A percentile compares a stretch with the other conserved stretches of the same genome.
phyloP scores from a whole-genome alignment of 768 basidiomycete species.

The Suillus decipiens region DNA sequence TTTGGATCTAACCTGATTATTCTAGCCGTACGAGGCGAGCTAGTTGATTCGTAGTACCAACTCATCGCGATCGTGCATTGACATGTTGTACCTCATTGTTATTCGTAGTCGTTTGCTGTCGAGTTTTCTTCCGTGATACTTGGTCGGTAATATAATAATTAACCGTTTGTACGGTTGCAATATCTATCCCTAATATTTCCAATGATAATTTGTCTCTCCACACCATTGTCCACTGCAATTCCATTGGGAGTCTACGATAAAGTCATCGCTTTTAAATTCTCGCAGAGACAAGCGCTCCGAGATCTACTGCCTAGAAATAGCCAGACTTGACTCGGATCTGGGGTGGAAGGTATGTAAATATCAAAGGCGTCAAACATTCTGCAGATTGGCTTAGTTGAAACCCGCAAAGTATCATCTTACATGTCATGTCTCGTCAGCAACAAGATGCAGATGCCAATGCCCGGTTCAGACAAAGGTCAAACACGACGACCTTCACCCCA shows the following conservation, averaged over 20 bases:
- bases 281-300: neutral
- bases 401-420: neutral
- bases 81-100: neutral
- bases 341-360: slow-evolving; percentile 1
- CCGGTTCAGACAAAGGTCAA: slow-evolving; percentile 41
- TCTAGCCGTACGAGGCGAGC: neutral
- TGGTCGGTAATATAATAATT: neutral
- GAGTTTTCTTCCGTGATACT: neutral
- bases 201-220: slow-evolving; percentile 4
- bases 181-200: neutral
- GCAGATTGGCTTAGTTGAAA: neutral
- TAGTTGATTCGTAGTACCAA: neutral
- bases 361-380: neutral
- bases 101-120: neutral
- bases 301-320: neutral
- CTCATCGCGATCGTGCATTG: neutral
- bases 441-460: slow-evolving; percentile 32
- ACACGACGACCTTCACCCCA: slow-evolving; percentile 43
- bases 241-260: neutral
- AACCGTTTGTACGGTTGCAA: slow-evolving; percentile 1
- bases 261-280: neutral
- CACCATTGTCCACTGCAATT: too few relatives aligned
- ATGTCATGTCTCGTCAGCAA: slow-evolving; percentile 37
- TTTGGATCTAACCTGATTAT: neutral
- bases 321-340: neutral